Evolutionary conservation across 2,329 filamentous ascomycete genomes (phyloP).

Genomic region (Alternaria angustiovoidea): DNA sequence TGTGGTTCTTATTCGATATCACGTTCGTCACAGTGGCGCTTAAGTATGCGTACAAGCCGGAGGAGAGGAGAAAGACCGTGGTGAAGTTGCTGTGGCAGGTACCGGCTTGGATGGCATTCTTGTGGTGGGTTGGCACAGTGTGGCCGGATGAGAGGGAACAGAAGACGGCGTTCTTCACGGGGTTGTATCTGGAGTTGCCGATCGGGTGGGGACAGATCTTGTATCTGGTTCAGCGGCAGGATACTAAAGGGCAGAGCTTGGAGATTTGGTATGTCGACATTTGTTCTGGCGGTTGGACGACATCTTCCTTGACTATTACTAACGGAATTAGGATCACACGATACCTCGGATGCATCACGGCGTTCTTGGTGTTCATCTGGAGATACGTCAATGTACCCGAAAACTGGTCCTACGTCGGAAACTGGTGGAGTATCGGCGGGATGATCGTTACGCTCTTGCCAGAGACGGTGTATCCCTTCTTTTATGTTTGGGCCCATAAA

Average conservation of each 20-base stretch:
- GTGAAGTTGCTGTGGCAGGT: slow-evolving; percentile 38
- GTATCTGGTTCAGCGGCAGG: slow-evolving; percentile 38
- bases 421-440: slow-evolving; percentile 42
- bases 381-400: slow-evolving; percentile 50
- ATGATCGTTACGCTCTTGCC: slow-evolving; percentile 51
- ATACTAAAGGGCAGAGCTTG: slow-evolving; percentile 51
- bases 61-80: slow-evolving; percentile 30
- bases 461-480: slow-evolving; percentile 50
- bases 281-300: not conserved
- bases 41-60: slow-evolving; percentile 36
- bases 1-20: slow-evolving; percentile 51
- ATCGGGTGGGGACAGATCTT: slow-evolving; percentile 50
- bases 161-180: slow-evolving; percentile 53
- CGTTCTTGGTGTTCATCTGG: slow-evolving; percentile 52
- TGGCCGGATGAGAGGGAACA: slow-evolving; percentile 53
- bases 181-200: slow-evolving; percentile 48
- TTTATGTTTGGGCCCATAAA: slow-evolving; percentile 47
- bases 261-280: slow-evolving; percentile 50
- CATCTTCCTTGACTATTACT: not conserved
- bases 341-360: slow-evolving; percentile 51
- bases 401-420: slow-evolving; percentile 52
- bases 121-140: slow-evolving; percentile 35
- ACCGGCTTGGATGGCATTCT: slow-evolving; percentile 37
- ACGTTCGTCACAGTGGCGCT: slow-evolving; percentile 48
- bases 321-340: slow-evolving; percentile 45